phyloP scores from a whole-genome alignment of 176 grass and related monocot species.

The Triticum monococcum region DNA sequence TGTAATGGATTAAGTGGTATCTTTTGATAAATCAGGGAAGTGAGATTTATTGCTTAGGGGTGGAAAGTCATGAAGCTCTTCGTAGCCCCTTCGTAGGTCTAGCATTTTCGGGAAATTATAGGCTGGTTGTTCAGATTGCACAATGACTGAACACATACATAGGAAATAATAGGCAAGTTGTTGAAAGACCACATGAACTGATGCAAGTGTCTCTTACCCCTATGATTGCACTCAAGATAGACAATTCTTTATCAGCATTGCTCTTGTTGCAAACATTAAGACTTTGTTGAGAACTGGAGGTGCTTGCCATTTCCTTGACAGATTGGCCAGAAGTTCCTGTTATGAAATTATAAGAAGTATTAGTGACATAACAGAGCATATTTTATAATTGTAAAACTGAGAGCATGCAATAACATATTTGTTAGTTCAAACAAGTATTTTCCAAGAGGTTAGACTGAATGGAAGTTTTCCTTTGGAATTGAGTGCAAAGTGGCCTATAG shows the following conservation, averaged over 20 bases:
- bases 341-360: neutral
- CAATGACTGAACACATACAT: neutral
- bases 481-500: too few relatives aligned
- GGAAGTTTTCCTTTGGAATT: too few relatives aligned
- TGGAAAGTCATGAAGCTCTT: too few relatives aligned
- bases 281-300: neutral
- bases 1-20: too few relatives aligned
- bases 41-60: too few relatives aligned
- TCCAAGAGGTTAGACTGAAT: neutral
- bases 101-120: neutral
- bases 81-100: too few relatives aligned
- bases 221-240: slow-evolving; percentile 1
- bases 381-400: neutral
- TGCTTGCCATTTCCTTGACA: neutral
- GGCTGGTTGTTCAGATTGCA: neutral
- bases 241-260: neutral
- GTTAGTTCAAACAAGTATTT: neutral
- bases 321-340: slow-evolving; percentile 7
- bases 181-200: neutral
- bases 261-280: neutral
- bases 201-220: neutral
- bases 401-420: neutral
- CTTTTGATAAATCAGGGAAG: too few relatives aligned
- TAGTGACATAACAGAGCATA: neutral
- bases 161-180: neutral